Evolutionary conservation across 768 basidiomycete genomes (phyloP).

Genomic region (Podaxis sp.): DNA sequence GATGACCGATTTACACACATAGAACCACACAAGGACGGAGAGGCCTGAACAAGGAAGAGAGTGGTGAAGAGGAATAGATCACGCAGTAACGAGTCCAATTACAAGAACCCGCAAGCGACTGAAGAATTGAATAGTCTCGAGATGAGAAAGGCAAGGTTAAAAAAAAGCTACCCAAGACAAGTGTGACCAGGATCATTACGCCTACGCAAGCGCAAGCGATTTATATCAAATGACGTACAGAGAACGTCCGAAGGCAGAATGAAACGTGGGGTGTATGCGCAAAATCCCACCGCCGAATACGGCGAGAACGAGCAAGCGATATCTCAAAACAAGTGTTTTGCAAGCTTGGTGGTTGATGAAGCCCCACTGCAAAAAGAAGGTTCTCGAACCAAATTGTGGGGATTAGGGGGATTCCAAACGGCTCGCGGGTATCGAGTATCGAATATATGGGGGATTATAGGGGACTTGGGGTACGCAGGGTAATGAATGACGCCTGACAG

Average conservation of each 20-base stretch:
- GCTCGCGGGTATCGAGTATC: constrained; percentile 40
- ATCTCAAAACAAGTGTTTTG: background rate
- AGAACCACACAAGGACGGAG: background rate
- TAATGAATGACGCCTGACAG: constrained; percentile 10
- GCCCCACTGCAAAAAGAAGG: background rate
- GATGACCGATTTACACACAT: constrained; percentile 14
- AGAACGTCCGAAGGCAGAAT: background rate
- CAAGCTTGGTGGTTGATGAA: background rate
- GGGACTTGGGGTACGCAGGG: constrained; percentile 15
- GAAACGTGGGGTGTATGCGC: background rate
- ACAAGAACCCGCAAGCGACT: constrained; percentile 1
- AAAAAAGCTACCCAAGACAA: constrained; percentile 2
- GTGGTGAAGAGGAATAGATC: background rate
- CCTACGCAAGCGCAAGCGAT: constrained; percentile 7
- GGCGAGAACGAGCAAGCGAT: background rate
- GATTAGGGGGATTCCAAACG: constrained; percentile 15
- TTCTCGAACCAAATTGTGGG: background rate
- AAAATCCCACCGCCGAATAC: background rate
- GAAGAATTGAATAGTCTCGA: background rate
- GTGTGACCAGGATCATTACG: background rate
- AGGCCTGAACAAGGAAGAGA: constrained; percentile 1
- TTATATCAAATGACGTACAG: background rate
- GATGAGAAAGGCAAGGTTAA: background rate
- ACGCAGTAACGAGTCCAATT: background rate
- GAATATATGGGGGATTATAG: constrained; percentile 22